Evolutionary conservation across 1,139 yeast genomes (phyloP).

Genomic region (Debaryomyces psychrophilus): DNA sequence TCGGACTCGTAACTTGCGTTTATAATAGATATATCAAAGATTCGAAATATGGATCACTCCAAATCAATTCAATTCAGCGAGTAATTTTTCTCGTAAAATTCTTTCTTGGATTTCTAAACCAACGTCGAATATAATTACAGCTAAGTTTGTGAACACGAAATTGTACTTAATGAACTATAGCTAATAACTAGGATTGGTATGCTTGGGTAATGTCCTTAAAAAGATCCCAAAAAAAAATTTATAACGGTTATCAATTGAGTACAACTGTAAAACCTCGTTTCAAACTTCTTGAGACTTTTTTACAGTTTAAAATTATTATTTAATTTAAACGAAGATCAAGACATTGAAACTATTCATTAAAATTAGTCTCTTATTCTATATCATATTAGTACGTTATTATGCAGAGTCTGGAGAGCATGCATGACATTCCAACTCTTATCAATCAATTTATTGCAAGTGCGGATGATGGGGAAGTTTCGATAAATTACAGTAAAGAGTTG

Average conservation of each 20-base stretch:
- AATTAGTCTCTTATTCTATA: not conserved
- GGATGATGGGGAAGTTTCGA: conserved; percentile 23
- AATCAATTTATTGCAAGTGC: conserved; percentile 36
- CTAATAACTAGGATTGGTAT: not conserved
- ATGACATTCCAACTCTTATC: conserved; percentile 33
- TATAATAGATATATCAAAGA: conserved; percentile 1
- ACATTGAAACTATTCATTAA: not conserved
- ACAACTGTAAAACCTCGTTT: conserved; percentile 1
- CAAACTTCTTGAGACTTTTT: conserved; percentile 1
- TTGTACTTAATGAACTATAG: not conserved
- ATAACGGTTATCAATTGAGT: not conserved
- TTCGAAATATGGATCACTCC: conserved; percentile 6
- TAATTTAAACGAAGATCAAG: not conserved
- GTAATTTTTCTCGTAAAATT: conserved; percentile 4
- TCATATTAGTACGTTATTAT: not conserved
- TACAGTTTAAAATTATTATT: conserved; percentile 6
- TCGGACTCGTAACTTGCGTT: not conserved
- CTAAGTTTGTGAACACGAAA: not conserved
- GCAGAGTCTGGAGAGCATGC: conserved; percentile 10
- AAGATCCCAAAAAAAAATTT: not conserved
- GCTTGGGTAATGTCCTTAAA: not conserved
- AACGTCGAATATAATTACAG: not conserved
- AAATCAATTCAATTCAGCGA: conserved; percentile 1
- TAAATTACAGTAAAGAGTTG: conserved; percentile 26
- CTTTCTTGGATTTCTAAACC: not conserved